Base-by-base conservation (phyloP, 2,329 filamentous ascomycete genomes). In the Fusarium albosuccineum region DNA sequence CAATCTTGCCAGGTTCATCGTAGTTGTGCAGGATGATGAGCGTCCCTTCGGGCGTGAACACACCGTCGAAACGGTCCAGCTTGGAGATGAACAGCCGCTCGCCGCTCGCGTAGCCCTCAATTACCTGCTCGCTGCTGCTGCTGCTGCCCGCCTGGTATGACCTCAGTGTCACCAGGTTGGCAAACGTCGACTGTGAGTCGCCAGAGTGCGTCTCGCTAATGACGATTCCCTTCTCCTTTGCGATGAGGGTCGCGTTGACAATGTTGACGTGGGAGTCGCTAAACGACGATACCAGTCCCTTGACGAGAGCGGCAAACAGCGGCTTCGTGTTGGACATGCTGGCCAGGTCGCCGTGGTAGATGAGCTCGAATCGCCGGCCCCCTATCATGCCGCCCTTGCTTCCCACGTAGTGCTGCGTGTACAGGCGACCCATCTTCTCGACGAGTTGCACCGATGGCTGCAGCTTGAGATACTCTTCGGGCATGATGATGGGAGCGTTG, bases 11-110 rank as follows among this genome's bases (percentile, higher is more conserved):
- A 0, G 91, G 91, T 66, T 89, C 86, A 74, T 96, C 92, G 72
- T 92, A 94, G 79, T 95, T 95, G 73, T 93, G 87, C 71, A 93
- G 86, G 61, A 95, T 90, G n/a, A 94, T 82, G 60, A 95, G 77
- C 0, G 88, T 92, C 1, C 92, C 92, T 61, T 91, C 86, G 0
- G 92, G 92, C 10, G 87, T 83, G 68, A 96, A 95, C 5, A 87
- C 88, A 0, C 91, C 91, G 39, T 86, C 87, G 80, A 95, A 96
- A 1, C 89, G 86, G 72, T 89, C 92, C 9, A 96, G 80, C 27
- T 91, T 87, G 29, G 88, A 91, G 71, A 96, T 94, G 77, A 89
- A 91, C 9, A 89, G 82, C 10, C 82, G 82, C 64, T 88, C 86
- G 30, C 87, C 89, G 9, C 84, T 87, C 3, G 91, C 88, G 73